A percentile compares a stretch with the other conserved stretches of the same genome.
Evolutionary conservation across 139 green algal genomes (phyloP).

Genomic region (Chara braunii): DNA sequence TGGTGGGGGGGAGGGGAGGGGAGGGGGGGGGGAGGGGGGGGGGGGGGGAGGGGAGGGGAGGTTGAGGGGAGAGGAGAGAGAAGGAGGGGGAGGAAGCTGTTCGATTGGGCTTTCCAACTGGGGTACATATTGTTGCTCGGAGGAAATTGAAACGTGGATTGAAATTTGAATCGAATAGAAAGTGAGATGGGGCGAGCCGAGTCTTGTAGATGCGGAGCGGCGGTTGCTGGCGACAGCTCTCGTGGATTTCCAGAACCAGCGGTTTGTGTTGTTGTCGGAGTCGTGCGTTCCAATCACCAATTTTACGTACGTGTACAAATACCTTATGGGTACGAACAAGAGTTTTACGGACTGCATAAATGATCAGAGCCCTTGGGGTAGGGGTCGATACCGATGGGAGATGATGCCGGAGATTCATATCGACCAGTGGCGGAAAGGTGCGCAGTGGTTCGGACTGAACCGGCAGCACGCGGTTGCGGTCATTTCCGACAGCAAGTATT

Average conservation of each 20-base stretch:
- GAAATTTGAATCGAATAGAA: background rate
- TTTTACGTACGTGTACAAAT: conserved; percentile 32
- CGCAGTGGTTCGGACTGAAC: conserved; percentile 27
- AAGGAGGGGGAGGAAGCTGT: background rate
- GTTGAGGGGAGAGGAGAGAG: background rate
- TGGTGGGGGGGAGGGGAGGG: background rate
- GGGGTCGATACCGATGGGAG: background rate
- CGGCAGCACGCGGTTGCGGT: conserved; percentile 1
- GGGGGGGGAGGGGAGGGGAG: background rate
- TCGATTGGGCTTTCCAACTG: background rate
- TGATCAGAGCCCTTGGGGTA: background rate
- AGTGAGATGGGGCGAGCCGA: conserved; percentile 28
- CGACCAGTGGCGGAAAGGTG: conserved; percentile 15
- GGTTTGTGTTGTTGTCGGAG: conserved; percentile 41
- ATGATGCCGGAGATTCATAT: background rate
- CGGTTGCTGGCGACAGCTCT: conserved; percentile 25
- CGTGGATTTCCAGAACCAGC: conserved; percentile 22
- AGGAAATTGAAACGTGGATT: background rate
- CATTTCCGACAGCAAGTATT: conserved; percentile 3
- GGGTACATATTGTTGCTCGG: background rate
- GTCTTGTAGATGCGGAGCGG: conserved; percentile 37
- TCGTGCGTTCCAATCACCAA: conserved; percentile 34
- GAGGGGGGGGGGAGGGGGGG: background rate
- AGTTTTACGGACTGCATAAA: background rate
- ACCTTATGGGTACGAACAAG: conserved; percentile 24